Conservation (phyloP, 2,329 filamentous ascomycete genomes). For the Esteya vermicola region DNA sequence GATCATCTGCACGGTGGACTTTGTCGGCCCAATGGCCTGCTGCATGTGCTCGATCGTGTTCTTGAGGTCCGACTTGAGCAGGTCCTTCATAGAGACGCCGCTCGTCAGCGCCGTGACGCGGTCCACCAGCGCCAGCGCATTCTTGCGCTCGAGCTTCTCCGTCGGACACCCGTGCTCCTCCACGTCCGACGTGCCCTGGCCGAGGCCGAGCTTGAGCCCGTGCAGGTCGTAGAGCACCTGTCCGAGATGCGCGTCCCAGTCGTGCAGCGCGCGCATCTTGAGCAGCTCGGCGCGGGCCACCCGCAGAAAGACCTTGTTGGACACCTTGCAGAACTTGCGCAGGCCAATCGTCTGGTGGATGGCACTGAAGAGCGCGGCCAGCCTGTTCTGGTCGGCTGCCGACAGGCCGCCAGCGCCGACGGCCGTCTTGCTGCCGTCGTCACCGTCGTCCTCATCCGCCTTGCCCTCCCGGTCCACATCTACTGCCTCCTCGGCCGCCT, state of each 20-base stretch:
- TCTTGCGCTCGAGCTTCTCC: constrained; percentile 66
- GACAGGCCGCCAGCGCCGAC: neutral
- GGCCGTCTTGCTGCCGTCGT: constrained; percentile 21
- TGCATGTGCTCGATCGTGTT: constrained; percentile 88
- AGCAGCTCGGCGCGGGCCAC: constrained; percentile 79
- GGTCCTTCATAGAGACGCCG: constrained; percentile 76
- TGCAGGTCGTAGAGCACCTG: constrained; percentile 77
- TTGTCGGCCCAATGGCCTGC: constrained; percentile 65
- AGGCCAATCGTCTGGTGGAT: constrained; percentile 76
- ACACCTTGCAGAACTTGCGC: constrained; percentile 70
- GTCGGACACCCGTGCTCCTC: constrained; percentile 67
- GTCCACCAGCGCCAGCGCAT: constrained; percentile 69
- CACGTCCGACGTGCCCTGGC: constrained; percentile 39
- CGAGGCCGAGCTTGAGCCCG: constrained; percentile 61
- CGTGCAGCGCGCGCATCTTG: constrained; percentile 59
- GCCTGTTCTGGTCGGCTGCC: too few species aligned
- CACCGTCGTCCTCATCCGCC: neutral
- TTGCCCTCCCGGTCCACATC: neutral
- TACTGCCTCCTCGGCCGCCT: neutral
- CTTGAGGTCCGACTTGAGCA: constrained; percentile 83
- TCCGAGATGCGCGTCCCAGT: constrained; percentile 74
- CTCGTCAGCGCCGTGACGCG: constrained; percentile 70
- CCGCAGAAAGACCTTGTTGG: constrained; percentile 78
- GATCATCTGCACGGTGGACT: constrained; percentile 65
- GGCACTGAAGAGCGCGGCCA: constrained; percentile 61